Percentiles rank a stretch among this genome's conserved stretches.
These are phyloP conservation scores for Leucocoprinus sp. DNA, from an alignment of 768 basidiomycete genomes.

Conservation along the genomic window DNA sequence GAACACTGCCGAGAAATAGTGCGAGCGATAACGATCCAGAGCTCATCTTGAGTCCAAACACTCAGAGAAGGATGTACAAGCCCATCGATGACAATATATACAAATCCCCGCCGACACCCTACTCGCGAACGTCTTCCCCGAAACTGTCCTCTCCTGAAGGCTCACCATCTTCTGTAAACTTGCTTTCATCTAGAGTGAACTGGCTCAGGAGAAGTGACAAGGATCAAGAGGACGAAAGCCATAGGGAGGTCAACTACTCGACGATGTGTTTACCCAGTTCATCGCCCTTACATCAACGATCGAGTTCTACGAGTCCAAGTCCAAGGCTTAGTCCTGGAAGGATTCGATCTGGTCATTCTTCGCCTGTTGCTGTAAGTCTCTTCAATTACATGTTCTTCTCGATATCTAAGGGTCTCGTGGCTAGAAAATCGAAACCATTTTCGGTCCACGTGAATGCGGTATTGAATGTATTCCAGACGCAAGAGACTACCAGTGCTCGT, in stretches of 20 bases:
- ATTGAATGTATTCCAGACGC: neutral
- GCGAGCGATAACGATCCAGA: neutral
- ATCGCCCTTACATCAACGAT: neutral
- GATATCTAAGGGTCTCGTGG: too few relatives aligned
- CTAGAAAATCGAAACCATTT: constrained; percentile 1
- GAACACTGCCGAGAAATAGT: neutral
- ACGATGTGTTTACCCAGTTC: constrained; percentile 2
- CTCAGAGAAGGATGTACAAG: neutral
- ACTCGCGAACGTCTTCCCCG: neutral
- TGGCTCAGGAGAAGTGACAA: neutral
- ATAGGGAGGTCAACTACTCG: neutral
- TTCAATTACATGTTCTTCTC: neutral
- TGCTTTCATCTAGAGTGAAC: neutral
- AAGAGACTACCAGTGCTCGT: constrained; percentile 2
- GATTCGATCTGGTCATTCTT: neutral
- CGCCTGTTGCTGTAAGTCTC: constrained; percentile 4
- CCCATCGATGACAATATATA: neutral
- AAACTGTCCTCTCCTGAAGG: neutral
- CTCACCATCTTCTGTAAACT: neutral
- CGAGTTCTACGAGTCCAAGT: neutral
- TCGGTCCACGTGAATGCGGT: constrained; percentile 1
- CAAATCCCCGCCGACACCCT: neutral
- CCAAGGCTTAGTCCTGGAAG: neutral
- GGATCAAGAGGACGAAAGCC: neutral
- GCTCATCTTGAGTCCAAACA: neutral